Base-by-base conservation (phyloP, 805 yeast genomes). In the Danielia reshetovae region DNA sequence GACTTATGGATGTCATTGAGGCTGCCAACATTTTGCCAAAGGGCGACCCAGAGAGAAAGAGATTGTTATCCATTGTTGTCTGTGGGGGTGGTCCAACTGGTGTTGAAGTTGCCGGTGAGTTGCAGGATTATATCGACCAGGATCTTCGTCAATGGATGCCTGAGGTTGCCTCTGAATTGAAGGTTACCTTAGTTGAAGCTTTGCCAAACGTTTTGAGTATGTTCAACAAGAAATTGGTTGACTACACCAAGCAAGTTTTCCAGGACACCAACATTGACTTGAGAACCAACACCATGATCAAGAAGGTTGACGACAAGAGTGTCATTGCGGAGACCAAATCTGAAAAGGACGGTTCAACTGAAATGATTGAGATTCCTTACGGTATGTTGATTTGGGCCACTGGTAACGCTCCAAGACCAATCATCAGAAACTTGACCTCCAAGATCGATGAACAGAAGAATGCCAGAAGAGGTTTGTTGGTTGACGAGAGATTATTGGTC, bases 51-150 rank as follows among this genome's bases (percentile, higher is more conserved):
- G 95, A 85, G 59, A 79, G 97, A 65, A 76, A 79, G 65, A 78
- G 95, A 60, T 74, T 90, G 52, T 74, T 89, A 58, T 83, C 81
- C 43, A 81, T 88, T 51, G 90, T 90, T 43, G 95, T 90, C 43
- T 94, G 93, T 49, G 97, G 97, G 54, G 97, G 97, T 65, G 97
- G 97, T 46, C 97, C 97, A 59, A 89, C 97, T 28, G 97, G 97
- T 69, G 96, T 89, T 43, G 97, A 88, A 68, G 84, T 88, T 52
- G 96, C 97, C 48, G 97, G 95, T 55, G 97, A 90, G 66, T 69
- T 89, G 51, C 94, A 85, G 67, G 97, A 89, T 64, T 90, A 85
- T 65, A 84, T 88, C 43, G 88, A 85, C 60, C 94, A 89, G 62
- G 97, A 89, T 63, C 73, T 89, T 64, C 66, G 69, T 52, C 85